Percentiles rank a stretch among this genome's conserved stretches.
These are phyloP conservation scores for Candida sp. DNA, from an alignment of 1,139 yeast genomes.

Conservation along the genomic window DNA sequence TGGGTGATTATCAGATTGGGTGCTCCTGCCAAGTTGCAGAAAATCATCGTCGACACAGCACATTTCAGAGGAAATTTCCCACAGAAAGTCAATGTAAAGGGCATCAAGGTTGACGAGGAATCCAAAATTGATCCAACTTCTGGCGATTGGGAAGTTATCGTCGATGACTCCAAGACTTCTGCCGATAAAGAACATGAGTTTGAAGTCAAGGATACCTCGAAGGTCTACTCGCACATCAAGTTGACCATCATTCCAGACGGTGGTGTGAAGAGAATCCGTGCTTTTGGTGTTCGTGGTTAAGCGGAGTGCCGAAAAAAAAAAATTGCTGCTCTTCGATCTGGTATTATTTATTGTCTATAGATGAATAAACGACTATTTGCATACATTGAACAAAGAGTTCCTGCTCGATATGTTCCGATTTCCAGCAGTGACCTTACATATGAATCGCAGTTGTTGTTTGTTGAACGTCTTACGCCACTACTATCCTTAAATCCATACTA, in stretches of 20 bases:
- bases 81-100: constrained; percentile 71
- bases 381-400: constrained; percentile 16
- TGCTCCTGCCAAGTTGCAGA: constrained; percentile 55
- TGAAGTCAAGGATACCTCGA: constrained; percentile 26
- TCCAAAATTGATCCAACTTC: constrained; percentile 31
- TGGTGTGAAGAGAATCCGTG: constrained; percentile 89
- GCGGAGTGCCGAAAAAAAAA: constrained; percentile 10
- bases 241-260: constrained; percentile 94
- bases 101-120: constrained; percentile 42
- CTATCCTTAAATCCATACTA: constrained; percentile 51
- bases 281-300: constrained; percentile 54
- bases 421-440: constrained; percentile 6
- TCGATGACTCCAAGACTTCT: constrained; percentile 71
- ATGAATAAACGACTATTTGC: constrained; percentile 13
- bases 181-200: constrained; percentile 81
- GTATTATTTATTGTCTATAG: neutral
- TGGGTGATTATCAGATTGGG: constrained; percentile 90
- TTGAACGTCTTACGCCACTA: constrained; percentile 19
- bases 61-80: constrained; percentile 96
- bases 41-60: constrained; percentile 84
- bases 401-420: constrained; percentile 10
- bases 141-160: constrained; percentile 63
- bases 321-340: constrained; percentile 26
- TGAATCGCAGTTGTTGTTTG: constrained; percentile 12
- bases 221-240: constrained; percentile 64